Evolutionary conservation across 2,329 filamentous ascomycete species (phyloP), one percentile per base, ranked within the genome.

Genomic region (Elsinoe australis): DNA sequence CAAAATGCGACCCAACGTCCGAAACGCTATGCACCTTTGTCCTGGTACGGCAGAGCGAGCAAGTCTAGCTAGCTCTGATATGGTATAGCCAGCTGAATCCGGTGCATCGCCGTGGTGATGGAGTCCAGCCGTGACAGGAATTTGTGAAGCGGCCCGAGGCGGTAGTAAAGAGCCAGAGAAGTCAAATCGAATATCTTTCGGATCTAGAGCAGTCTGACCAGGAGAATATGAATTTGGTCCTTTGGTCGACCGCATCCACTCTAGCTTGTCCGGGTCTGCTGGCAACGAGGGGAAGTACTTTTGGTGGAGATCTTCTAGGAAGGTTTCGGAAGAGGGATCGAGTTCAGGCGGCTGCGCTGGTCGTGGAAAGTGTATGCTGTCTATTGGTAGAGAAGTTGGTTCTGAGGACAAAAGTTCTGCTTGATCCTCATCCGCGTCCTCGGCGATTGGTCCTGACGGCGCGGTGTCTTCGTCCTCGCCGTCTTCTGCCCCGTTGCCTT

Each of bases 41-140:
- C 85, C 83, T 0, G 92, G 79, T 15, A 95, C 87, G 0, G 82
- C 80, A 49, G 86, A 94, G 26, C 90, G 76, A 3, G 87, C 81
- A 1, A 95, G 74, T 24, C 83, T 79, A 1, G 87, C 82, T 1
- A 98, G 73, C 65, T 98, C 92, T 0, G 81, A 79, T 22, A 98
- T 78, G 0, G 92, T 96, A 66, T 98, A 98, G 0, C 92, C 92
- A 0, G 92, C 92, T 1, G 89, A 87, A 65, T 94, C 87, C 12
- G 92, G 92, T 1, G 90, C 89, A 51, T 89, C 80, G 53, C 85
- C 88, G 64, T 98, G 92, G 64, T 98, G 90, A 64, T 98, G 92
- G 10, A 98, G 74, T 0, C 92, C 92, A 51, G 83, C 78, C 9
- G 80, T 82, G 1, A 79, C 79, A 4, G 90, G 85, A 19, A 96